Evolutionary conservation across 75 land plant genomes (phyloP).

Genomic region (Sequoia sempervirens): DNA sequence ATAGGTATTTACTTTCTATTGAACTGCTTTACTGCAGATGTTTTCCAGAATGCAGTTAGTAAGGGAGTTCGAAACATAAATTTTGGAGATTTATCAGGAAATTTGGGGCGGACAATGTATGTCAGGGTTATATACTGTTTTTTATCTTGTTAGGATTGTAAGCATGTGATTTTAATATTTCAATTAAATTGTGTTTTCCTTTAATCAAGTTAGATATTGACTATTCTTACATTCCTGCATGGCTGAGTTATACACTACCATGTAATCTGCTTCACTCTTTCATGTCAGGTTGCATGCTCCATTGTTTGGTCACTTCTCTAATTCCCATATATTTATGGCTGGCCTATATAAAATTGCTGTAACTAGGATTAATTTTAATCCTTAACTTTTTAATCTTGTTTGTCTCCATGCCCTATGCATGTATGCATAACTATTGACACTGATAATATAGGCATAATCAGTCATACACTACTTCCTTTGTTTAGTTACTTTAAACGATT

Average conservation of each 20-base stretch:
- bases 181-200: background rate
- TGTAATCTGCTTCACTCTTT: background rate
- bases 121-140: conserved; percentile 8
- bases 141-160: conserved; percentile 7
- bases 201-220: background rate
- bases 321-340: background rate
- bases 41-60: conserved; percentile 78
- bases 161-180: background rate
- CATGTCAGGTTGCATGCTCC: background rate
- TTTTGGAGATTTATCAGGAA: conserved; percentile 90
- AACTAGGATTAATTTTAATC: background rate
- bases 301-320: background rate
- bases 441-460: background rate
- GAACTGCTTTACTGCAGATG: conserved; percentile 42
- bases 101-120: conserved; percentile 93
- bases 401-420: background rate
- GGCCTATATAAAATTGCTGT: background rate
- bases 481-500: background rate
- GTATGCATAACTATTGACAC: background rate
- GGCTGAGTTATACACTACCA: background rate
- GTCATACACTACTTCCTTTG: background rate
- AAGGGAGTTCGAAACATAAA: conserved; percentile 87
- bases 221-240: conserved; percentile 4
- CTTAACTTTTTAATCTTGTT: background rate
- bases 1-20: background rate